phyloP scores from a whole-genome alignment of 164 flowering plant species.

The grape (Vitis vinifera) region ASM3070453v1 NC_081806.1:1084001-1084500 shows the following conservation, averaged over 20 bases:
- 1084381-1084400: too few species aligned
- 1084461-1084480: too few species aligned
- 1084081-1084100: too few species aligned
- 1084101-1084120: too few species aligned
- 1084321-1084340: background rate
- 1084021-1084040: conserved; percentile 14
- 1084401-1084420: too few species aligned
- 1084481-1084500: too few species aligned
- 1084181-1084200: background rate
- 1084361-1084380: too few species aligned
- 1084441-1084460: too few species aligned
- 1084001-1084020: conserved; percentile 12
- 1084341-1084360: too few species aligned
- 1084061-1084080: too few species aligned
- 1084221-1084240: conserved; percentile 1
- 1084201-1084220: background rate
- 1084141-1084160: background rate
- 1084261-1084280: conserved; percentile 13
- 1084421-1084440: too few species aligned
- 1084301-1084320: background rate
- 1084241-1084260: conserved; percentile 9
- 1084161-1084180: background rate
- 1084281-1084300: conserved; percentile 13
- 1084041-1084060: conserved; percentile 3
- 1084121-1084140: too few species aligned